These are phyloP conservation scores for Ceratorhiza oryzae-sativae DNA, from an alignment of 1,284 basidiomycete species.

Conservation along the genomic window DNA sequence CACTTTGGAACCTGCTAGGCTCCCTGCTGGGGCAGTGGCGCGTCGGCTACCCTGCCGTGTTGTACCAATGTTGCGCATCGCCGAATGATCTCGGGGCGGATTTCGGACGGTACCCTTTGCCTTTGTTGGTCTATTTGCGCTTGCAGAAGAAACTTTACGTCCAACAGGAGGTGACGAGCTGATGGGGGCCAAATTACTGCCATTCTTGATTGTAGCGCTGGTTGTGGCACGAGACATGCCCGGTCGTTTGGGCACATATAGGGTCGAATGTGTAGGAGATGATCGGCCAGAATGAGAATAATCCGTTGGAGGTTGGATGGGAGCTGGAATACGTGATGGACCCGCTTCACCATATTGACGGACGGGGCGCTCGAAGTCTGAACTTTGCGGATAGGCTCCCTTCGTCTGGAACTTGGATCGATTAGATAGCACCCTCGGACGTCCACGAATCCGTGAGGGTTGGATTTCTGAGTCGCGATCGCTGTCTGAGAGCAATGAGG, in stretches of 20 bases:
- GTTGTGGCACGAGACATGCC: slow-evolving; percentile 33
- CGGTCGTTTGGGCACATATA: slow-evolving; percentile 31
- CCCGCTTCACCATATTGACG: slow-evolving; percentile 56
- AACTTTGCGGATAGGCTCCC: slow-evolving; percentile 53
- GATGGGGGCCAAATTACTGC: slow-evolving; percentile 3
- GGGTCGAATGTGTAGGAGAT: slow-evolving; percentile 21
- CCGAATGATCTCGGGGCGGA: slow-evolving; percentile 37
- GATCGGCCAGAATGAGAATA: slow-evolving; percentile 16
- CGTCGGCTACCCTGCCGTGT: slow-evolving; percentile 30
- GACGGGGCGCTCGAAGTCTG: slow-evolving; percentile 86
- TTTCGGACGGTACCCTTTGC: slow-evolving; percentile 21
- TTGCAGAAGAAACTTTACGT: slow-evolving; percentile 4
- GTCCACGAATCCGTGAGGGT: slow-evolving; percentile 48
- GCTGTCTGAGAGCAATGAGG: slow-evolving; percentile 50
- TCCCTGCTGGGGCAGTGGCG: slow-evolving; percentile 39
- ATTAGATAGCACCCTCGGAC: slow-evolving; percentile 46
- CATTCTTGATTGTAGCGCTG: slow-evolving; percentile 22
- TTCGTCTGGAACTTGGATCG: slow-evolving; percentile 42
- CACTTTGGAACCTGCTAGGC: slow-evolving; percentile 66
- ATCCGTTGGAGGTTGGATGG: slow-evolving; percentile 61
- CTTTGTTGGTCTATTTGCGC: slow-evolving; percentile 18
- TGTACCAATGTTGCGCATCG: slow-evolving; percentile 9
- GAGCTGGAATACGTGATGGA: slow-evolving; percentile 58
- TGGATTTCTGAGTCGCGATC: slow-evolving; percentile 48
- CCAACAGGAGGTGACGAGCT: background rate